phyloP scores from a whole-genome alignment of 2,329 filamentous ascomycete genomes.

The Phaeosphaeria sp. region DNA sequence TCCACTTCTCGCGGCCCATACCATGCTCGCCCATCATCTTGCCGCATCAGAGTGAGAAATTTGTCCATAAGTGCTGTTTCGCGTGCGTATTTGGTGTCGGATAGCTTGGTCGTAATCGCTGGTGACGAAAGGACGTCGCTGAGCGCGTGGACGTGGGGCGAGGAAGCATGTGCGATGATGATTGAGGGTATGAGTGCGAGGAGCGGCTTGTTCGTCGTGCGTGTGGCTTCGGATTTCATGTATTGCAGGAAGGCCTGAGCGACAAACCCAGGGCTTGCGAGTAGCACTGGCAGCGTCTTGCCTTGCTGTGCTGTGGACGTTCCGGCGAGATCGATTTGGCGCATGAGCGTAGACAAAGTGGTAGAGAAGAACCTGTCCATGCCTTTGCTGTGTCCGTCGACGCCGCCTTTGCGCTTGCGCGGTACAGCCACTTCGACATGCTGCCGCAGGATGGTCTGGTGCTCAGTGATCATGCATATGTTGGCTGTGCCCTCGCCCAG shows the following conservation, averaged over 20 bases:
- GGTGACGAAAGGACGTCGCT: slow-evolving; percentile 85
- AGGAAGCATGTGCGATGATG: slow-evolving; percentile 80
- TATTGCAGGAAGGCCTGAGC: slow-evolving; percentile 81
- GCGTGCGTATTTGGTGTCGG: slow-evolving; percentile 84
- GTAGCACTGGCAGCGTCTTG: slow-evolving; percentile 67
- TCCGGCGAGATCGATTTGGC: slow-evolving; percentile 73
- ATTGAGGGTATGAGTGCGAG: slow-evolving; percentile 67
- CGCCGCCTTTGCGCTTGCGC: slow-evolving; percentile 68
- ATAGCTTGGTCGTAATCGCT: slow-evolving; percentile 77
- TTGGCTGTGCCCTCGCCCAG: slow-evolving; percentile 90
- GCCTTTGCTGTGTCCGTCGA: slow-evolving; percentile 71
- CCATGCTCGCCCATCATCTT: slow-evolving; percentile 87
- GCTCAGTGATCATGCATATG: slow-evolving; percentile 81
- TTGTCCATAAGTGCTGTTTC: slow-evolving; percentile 86
- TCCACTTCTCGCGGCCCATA: slow-evolving; percentile 87
- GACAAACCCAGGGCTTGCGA: slow-evolving; percentile 89
- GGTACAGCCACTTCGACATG: slow-evolving; percentile 71
- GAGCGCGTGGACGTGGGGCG: slow-evolving; percentile 84
- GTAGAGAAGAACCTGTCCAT: slow-evolving; percentile 80
- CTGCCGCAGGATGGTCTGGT: slow-evolving; percentile 77
- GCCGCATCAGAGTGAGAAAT: slow-evolving; percentile 77
- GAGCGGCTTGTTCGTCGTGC: slow-evolving; percentile 76
- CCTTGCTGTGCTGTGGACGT: slow-evolving; percentile 45
- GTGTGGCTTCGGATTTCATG: slow-evolving; percentile 66
- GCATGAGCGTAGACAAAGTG: slow-evolving; percentile 74